phyloP scores from a whole-genome alignment of 805 yeast genomes.

The Saccharomycopsis fermentans region DNA sequence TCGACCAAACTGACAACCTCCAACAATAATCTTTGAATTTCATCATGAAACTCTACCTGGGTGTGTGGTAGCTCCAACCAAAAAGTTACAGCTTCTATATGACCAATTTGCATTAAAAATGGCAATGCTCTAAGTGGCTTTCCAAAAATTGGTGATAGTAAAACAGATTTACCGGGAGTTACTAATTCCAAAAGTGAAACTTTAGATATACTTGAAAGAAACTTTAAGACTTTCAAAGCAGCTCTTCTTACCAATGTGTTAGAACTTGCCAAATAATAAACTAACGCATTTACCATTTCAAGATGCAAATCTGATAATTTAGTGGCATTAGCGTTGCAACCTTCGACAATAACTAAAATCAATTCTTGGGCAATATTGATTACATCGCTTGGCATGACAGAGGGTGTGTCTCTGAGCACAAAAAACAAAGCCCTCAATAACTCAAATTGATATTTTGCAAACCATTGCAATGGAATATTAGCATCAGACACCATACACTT shows the following conservation, averaged over 20 bases:
- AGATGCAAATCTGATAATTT: conserved; percentile 53
- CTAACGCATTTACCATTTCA: conserved; percentile 77
- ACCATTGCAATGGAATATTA: conserved; percentile 60
- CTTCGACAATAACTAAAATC: conserved; percentile 50
- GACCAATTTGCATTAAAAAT: conserved; percentile 97
- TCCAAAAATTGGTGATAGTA: conserved; percentile 90
- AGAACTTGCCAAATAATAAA: conserved; percentile 87
- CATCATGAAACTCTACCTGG: conserved; percentile 81
- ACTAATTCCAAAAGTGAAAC: conserved; percentile 67
- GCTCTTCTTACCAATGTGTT: conserved; percentile 74
- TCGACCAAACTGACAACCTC: conserved; percentile 94
- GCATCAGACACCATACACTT: conserved; percentile 61
- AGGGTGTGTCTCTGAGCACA: conserved; percentile 81
- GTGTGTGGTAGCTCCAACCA: conserved; percentile 75
- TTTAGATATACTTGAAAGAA: conserved; percentile 58
- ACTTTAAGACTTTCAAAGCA: conserved; percentile 59
- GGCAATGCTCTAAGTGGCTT: conserved; percentile 95
- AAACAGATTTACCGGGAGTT: conserved; percentile 69
- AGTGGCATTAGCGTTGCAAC: conserved; percentile 54
- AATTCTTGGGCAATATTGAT: conserved; percentile 60
- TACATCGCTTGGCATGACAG: conserved; percentile 77
- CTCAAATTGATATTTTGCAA: conserved; percentile 71
- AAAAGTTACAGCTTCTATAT: conserved; percentile 93
- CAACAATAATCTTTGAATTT: conserved; percentile 67
- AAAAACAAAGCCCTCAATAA: conserved; percentile 78